Evolutionary conservation across 2,329 filamentous ascomycete genomes (phyloP), one percentile per base, ranked within the genome.

Genomic region (Penicillium sp.): DNA sequence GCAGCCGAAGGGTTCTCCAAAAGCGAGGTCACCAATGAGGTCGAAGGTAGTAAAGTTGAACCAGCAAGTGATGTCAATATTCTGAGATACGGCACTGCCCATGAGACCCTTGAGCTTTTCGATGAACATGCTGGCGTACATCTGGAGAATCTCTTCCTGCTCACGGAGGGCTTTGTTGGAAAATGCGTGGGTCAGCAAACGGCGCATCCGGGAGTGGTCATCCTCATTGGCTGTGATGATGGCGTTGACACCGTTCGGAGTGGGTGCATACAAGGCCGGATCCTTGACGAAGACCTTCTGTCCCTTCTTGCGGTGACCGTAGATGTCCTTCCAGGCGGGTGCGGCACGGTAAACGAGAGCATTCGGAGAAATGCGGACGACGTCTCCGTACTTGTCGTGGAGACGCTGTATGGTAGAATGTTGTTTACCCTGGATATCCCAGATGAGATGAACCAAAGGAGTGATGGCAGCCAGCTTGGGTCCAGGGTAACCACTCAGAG

Each of bases 331-430:
- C 70, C 70, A 75, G 19, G 68, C 70, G 7, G 63, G 50, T 8
- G 64, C 59, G 27, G 55, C 60, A 23, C 68, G 66, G 58, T 75
- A 76, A 19, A 70, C 74, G 4, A 80, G 62, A 27, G 77, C 68
- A 38, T 72, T 70, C 0, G 78, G 78, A 0, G 69, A 67, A 15
- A 77, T 70, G 1, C 78, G 71, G 19, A 79, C 74, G 2, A 77
- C 65, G 4, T 69, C 60, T 3, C 70, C 70, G 39, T 71, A 70
- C 15, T 55, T 49, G 9, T 61, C 61, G 36, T 72, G 69, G 2
- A 72, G 60, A 2, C 50, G 33, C 21, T 61, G 63, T 21, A 70
- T 58, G 4, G 38, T 53, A 1, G 53, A 51, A 36, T 65, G 63
- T 33, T 64, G 61, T 23, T 63, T 55, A 17, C 63, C 63, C 10